Evolutionary conservation across 1,284 basidiomycete genomes (phyloP), one percentile per base, ranked within the genome.

Genomic region (Coniferiporia weirii): DNA sequence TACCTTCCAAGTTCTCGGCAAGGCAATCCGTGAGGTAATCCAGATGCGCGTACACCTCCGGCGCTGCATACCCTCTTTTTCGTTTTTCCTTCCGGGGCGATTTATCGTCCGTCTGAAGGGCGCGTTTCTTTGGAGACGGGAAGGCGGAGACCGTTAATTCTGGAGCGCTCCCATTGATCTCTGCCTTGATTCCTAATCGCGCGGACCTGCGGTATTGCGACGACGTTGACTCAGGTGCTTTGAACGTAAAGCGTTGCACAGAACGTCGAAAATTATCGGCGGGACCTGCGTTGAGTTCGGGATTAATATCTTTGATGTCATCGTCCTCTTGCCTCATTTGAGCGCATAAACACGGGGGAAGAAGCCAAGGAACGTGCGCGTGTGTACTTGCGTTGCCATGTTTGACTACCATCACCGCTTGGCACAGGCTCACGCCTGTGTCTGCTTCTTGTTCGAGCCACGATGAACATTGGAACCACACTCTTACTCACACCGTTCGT

Each of bases 41-140:
- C n/a, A 81, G 70, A 67, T 80, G 77, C 4, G 74, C 72, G 64
- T 80, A 81, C n/a, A 65, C 70, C 55, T 77, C 76, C 2, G 78
- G 77, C 5, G 69, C 64, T 35, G 79, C 77, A 64, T 78, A 79
- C n/a, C 74, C 72, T 47, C 75, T 66, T 63, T 72, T 74, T 55
- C 64, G 65, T 61, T 71, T 73, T 61, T 56, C 43, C 15, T 52
- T 58, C 45, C 17, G 40, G 12, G 43, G 50, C 20, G 56, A 36
- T 17, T 45, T 27, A 22, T 46, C 44, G 12, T 46, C 43, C 19
- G 13, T 20, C 43, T 36, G 46, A 36, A 17, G 34, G 9, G 34
- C 27, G 15, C 45, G 54, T 56, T 56, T 36, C 34, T 17, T 56
- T 34, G 32, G 44, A n/a, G 44, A 46, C 19, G 44, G 44, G 4